Conservation (phyloP, 352 stramenopile species). For the Pythium chondricola region DNA sequence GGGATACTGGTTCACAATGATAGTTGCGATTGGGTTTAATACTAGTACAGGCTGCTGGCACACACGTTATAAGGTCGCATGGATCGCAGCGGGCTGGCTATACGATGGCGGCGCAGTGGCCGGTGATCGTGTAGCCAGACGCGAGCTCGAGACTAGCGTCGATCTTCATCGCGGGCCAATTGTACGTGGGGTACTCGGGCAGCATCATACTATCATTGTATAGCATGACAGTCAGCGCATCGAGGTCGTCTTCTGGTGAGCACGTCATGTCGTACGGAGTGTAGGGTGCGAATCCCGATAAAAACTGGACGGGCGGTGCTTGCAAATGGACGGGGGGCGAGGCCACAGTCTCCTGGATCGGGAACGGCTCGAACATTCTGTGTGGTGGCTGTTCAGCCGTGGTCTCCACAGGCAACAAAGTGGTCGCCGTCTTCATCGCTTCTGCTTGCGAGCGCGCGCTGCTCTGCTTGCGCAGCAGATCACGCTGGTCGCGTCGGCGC, state of each 20-base stretch:
- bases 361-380: constrained; percentile 1
- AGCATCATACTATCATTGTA: constrained; percentile 1
- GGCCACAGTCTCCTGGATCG: constrained; percentile 1
- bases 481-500: constrained; percentile 3
- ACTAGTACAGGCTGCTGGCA: background rate
- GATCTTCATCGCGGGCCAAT: background rate
- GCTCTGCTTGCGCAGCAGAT: constrained; percentile 2
- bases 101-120: constrained; percentile 3
- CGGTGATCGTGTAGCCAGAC: constrained; percentile 5
- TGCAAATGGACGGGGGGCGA: background rate
- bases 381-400: background rate
- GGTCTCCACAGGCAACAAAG: background rate
- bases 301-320: too few species aligned
- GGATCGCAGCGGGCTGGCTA: background rate
- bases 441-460: background rate
- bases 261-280: too few species aligned
- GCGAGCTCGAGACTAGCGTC: background rate
- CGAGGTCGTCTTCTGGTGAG: constrained; percentile 8
- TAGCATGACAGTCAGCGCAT: constrained; percentile 1
- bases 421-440: background rate
- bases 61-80: background rate
- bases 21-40: too few species aligned
- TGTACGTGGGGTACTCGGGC: too few species aligned
- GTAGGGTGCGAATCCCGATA: too few species aligned
- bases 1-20: too few species aligned